phyloP scores from a whole-genome alignment of 495 filamentous ascomycete genomes.

The Amniculicola lignicola region DNA sequence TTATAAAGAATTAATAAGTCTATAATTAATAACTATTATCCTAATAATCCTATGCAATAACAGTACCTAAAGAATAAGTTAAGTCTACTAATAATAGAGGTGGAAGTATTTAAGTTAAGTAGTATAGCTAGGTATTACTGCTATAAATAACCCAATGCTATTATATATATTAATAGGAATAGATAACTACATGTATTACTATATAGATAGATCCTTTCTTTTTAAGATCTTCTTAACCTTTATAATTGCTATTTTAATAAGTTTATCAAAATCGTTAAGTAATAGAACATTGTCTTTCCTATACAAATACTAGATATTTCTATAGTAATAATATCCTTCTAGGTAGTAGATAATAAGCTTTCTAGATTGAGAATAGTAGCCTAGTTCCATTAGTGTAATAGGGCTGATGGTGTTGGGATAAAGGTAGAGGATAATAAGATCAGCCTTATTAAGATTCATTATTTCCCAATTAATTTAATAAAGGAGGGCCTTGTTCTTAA shows the following conservation, averaged over 20 bases:
- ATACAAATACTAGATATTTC: slow-evolving; percentile 8
- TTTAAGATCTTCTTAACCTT: slow-evolving; percentile 4
- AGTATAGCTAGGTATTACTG: background rate
- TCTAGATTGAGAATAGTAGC: background rate
- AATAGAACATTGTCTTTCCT: slow-evolving; percentile 14
- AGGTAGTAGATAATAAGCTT: background rate
- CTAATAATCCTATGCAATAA: background rate
- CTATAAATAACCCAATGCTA: background rate
- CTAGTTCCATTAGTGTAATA: background rate
- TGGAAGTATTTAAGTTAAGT: background rate
- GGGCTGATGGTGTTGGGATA: background rate
- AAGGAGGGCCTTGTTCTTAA: background rate
- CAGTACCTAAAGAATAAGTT: background rate
- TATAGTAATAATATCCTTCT: background rate
- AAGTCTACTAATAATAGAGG: background rate
- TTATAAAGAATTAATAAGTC: slow-evolving; percentile 9
- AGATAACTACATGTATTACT: background rate
- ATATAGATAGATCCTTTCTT: slow-evolving; percentile 4
- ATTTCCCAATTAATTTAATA: background rate
- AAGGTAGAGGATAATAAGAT: background rate
- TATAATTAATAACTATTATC: slow-evolving; percentile 2
- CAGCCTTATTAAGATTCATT: background rate
- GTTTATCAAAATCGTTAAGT: slow-evolving; percentile 4
- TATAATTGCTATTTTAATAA: background rate
- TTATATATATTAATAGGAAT: background rate